These are phyloP conservation scores for Conoideocrella luteorostrata DNA, from an alignment of 2,329 filamentous ascomycete species.

Conservation along the genomic window DNA sequence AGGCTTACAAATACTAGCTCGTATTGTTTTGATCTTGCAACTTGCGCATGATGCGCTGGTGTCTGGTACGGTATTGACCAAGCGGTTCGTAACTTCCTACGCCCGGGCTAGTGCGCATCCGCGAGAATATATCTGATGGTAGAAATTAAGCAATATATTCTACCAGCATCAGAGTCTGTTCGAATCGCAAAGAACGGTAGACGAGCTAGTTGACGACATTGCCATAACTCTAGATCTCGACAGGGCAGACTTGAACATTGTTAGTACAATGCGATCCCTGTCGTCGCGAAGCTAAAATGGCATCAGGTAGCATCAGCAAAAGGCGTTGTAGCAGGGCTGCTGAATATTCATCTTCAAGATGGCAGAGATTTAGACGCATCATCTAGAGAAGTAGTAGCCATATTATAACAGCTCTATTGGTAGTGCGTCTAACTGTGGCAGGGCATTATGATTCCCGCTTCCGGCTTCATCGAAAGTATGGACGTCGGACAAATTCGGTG, in stretches of 20 bases:
- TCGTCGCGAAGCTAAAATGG: constrained; percentile 3
- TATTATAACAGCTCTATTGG: not conserved
- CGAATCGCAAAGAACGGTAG: constrained; percentile 59
- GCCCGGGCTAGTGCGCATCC: not conserved
- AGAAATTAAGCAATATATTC: constrained; percentile 60
- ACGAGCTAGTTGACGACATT: constrained; percentile 67
- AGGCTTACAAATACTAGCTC: constrained; percentile 32
- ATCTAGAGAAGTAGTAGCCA: constrained; percentile 21
- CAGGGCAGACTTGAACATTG: constrained; percentile 63
- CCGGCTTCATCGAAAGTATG: constrained; percentile 41
- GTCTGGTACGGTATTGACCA: constrained; percentile 50
- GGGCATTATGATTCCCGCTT: constrained; percentile 55
- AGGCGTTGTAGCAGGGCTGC: constrained; percentile 58
- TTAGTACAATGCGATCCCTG: constrained; percentile 29
- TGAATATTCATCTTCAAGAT: constrained; percentile 41
- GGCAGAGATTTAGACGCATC: constrained; percentile 31
- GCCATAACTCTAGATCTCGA: constrained; percentile 61
- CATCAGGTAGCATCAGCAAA: constrained; percentile 65
- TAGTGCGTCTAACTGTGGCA: constrained; percentile 24
- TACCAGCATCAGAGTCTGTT: constrained; percentile 73
- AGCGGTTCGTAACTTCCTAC: constrained; percentile 40
- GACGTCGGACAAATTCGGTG: constrained; percentile 47
- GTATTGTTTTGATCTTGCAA: constrained; percentile 52
- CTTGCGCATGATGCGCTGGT: constrained; percentile 53
- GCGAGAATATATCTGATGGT: not conserved